Conservation (phyloP, 2,329 filamentous ascomycete species). For the Dactylellina sp. region DNA sequence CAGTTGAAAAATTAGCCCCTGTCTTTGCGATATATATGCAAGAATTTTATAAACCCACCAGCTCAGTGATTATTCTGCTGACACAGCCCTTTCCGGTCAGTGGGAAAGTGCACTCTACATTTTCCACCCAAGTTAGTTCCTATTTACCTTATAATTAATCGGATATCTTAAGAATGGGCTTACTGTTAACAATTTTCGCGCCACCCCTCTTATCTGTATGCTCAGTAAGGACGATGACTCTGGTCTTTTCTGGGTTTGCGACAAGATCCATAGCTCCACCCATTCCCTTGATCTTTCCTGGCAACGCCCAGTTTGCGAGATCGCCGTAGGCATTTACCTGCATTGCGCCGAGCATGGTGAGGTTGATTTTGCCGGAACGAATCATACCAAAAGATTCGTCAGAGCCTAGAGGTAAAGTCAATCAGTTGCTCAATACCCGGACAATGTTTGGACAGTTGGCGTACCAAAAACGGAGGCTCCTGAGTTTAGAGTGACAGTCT, state of each 20-base stretch:
- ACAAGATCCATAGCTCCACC: constrained; percentile 81
- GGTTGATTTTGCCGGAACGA: constrained; percentile 82
- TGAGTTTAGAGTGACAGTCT: constrained; percentile 82
- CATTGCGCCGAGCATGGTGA: constrained; percentile 84
- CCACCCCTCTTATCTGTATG: constrained; percentile 77
- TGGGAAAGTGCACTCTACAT: constrained; percentile 70
- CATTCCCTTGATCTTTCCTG: constrained; percentile 90
- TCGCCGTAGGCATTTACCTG: constrained; percentile 84
- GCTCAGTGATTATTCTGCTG: constrained; percentile 78
- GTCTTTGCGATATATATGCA: too few species aligned
- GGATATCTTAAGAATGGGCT: constrained; percentile 1
- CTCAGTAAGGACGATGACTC: constrained; percentile 78
- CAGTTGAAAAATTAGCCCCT: not conserved
- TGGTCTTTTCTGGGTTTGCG: constrained; percentile 76
- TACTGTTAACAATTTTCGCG: constrained; percentile 73
- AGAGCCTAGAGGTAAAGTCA: constrained; percentile 65
- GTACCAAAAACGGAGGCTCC: constrained; percentile 78
- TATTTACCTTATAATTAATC: not conserved
- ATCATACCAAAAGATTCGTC: constrained; percentile 90
- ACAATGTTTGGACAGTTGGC: not conserved
- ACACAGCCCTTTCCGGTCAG: constrained; percentile 76
- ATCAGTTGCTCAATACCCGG: not conserved
- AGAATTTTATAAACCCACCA: constrained; percentile 71
- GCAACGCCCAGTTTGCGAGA: constrained; percentile 90
- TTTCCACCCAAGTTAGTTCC: constrained; percentile 5